phyloP scores from a whole-genome alignment of 1,284 basidiomycete species.

The Omphalotus olearius region DNA sequence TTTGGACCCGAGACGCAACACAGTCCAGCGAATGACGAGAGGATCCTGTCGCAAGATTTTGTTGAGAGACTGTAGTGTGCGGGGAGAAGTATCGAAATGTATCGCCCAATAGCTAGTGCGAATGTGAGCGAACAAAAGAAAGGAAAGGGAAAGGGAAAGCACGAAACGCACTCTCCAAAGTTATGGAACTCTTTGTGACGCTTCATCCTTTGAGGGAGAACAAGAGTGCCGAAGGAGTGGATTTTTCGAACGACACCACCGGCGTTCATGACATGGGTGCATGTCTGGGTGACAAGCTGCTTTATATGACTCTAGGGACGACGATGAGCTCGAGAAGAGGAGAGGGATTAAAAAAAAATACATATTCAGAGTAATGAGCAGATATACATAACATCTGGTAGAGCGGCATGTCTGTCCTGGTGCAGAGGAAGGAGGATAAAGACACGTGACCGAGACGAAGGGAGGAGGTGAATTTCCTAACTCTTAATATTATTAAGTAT shows the following conservation, averaged over 20 bases:
- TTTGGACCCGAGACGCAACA: slow-evolving; percentile 75
- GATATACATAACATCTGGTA: slow-evolving; percentile 81
- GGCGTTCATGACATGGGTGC: slow-evolving; percentile 68
- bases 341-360: slow-evolving; percentile 29
- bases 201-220: slow-evolving; percentile 75
- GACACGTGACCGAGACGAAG: background rate
- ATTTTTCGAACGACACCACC: slow-evolving; percentile 82
- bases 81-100: slow-evolving; percentile 84
- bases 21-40: slow-evolving; percentile 79
- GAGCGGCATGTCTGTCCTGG: slow-evolving; percentile 57
- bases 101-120: slow-evolving; percentile 79
- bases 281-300: slow-evolving; percentile 70
- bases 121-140: background rate
- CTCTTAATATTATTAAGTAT: no score
- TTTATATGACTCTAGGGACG: slow-evolving; percentile 65
- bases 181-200: slow-evolving; percentile 60
- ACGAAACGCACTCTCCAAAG: slow-evolving; percentile 80
- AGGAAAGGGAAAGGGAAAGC: slow-evolving; percentile 6
- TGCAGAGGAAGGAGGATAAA: background rate
- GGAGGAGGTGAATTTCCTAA: background rate
- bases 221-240: slow-evolving; percentile 70
- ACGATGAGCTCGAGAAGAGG: background rate
- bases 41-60: slow-evolving; percentile 73
- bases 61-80: slow-evolving; percentile 59
- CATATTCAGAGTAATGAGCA: slow-evolving; percentile 69